Conservation (phyloP, 345 rosid species). For the Hibiscus trionum region DNA sequence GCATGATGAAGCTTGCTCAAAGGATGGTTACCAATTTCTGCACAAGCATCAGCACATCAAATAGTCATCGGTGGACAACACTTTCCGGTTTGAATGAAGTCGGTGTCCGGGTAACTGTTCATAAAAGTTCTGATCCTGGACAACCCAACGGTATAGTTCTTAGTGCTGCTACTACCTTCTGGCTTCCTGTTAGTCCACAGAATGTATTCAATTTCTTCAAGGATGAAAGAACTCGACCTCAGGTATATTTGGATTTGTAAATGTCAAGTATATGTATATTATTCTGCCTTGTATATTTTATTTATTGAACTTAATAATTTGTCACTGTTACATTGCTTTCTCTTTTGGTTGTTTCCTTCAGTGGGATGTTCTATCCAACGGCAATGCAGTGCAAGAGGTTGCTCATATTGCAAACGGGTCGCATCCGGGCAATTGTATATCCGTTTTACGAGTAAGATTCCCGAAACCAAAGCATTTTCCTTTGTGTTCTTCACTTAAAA, state of each 20-base stretch:
- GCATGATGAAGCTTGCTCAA: constrained; percentile 96
- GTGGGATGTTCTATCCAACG: constrained; percentile 95
- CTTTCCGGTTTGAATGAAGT: constrained; percentile 58
- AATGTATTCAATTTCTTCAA: constrained; percentile 72
- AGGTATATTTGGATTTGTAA: constrained; percentile 33
- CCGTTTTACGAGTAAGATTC: constrained; percentile 74
- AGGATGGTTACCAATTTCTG: constrained; percentile 86
- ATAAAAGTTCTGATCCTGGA: constrained; percentile 68
- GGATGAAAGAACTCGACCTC: constrained; percentile 87
- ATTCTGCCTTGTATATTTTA: background rate
- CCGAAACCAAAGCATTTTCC: background rate
- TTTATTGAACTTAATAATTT: background rate
- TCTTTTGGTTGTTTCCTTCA: constrained; percentile 1
- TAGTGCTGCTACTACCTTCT: constrained; percentile 85
- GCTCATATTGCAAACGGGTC: constrained; percentile 89
- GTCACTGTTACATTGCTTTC: constrained; percentile 7
- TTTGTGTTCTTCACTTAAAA: background rate
- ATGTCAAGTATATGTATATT: background rate
- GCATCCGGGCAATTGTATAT: constrained; percentile 86
- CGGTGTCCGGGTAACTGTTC: constrained; percentile 75
- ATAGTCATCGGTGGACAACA: constrained; percentile 56
- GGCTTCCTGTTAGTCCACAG: constrained; percentile 81
- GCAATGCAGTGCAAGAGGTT: constrained; percentile 84
- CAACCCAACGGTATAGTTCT: constrained; percentile 79
- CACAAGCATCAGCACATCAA: constrained; percentile 70